Evolutionary conservation across 2,329 filamentous ascomycete genomes (phyloP).

Genomic region (Lachnellula hyalina): DNA sequence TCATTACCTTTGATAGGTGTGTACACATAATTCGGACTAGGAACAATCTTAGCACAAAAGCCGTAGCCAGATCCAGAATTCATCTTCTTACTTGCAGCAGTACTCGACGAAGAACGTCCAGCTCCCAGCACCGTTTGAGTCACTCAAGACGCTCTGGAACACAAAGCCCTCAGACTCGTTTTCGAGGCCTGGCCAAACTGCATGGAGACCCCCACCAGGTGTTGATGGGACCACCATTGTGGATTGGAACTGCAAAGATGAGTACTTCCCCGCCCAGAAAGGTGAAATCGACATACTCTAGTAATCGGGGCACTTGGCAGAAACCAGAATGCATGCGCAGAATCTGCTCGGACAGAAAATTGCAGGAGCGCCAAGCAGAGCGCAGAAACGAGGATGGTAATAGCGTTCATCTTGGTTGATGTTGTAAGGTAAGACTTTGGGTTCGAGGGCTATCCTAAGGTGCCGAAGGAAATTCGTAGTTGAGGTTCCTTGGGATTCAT

Average conservation of each 20-base stretch:
- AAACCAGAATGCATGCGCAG: constrained; percentile 11
- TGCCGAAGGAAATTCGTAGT: not conserved
- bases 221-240: constrained; percentile 20
- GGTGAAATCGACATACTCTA: constrained; percentile 5
- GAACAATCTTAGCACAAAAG: not conserved
- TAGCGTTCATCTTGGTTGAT: constrained; percentile 20
- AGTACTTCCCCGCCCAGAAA: not conserved
- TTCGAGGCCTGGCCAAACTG: constrained; percentile 17
- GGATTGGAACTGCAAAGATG: constrained; percentile 12
- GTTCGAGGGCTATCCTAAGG: not conserved
- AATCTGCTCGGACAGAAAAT: not conserved
- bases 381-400: not conserved
- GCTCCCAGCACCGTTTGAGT: constrained; percentile 16
- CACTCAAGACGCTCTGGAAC: constrained; percentile 19
- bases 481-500: not conserved
- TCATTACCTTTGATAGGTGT: constrained; percentile 10
- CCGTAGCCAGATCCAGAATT: not conserved
- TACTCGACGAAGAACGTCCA: constrained; percentile 23
- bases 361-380: constrained; percentile 1
- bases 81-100: constrained; percentile 18
- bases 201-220: constrained; percentile 10
- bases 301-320: constrained; percentile 13
- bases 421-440: not conserved
- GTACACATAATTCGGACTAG: constrained; percentile 16
- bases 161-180: constrained; percentile 13